phyloP scores from a whole-genome alignment of 768 basidiomycete genomes.

The Pisolithus orientalis region DNA sequence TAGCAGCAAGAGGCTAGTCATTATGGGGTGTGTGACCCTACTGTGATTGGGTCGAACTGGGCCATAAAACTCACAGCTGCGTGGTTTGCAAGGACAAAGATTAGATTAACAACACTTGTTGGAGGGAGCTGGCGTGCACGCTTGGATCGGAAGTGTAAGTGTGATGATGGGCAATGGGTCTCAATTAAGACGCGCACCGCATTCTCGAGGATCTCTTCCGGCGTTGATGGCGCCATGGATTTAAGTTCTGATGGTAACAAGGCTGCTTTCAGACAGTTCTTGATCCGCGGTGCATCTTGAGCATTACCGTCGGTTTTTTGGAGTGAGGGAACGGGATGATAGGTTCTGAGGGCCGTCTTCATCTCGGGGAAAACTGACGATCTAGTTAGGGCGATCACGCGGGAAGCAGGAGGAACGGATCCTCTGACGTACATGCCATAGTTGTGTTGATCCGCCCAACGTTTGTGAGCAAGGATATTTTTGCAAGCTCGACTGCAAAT shows the following conservation, averaged over 20 bases:
- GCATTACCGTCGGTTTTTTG: constrained; percentile 86
- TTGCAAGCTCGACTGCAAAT: constrained; percentile 74
- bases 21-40: constrained; percentile 8
- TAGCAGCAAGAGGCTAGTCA: constrained; percentile 48
- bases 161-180: constrained; percentile 3
- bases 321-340: constrained; percentile 83
- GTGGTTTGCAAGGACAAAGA: constrained; percentile 79
- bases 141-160: constrained; percentile 28
- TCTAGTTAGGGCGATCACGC: constrained; percentile 14
- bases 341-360: constrained; percentile 85
- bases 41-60: constrained; percentile 1
- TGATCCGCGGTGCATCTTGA: constrained; percentile 88
- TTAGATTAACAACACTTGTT: constrained; percentile 80
- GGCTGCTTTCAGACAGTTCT: constrained; percentile 83
- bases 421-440: constrained; percentile 62
- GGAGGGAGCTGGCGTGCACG: constrained; percentile 60
- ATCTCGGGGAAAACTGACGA: constrained; percentile 82
- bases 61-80: constrained; percentile 50
- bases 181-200: constrained; percentile 39
- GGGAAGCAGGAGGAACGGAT: constrained; percentile 4
- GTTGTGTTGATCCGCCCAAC: constrained; percentile 91
- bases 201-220: constrained; percentile 66
- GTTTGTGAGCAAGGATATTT: constrained; percentile 81
- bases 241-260: constrained; percentile 65
- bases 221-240: constrained; percentile 60